These are phyloP conservation scores for Alternaria sp. DNA, from an alignment of 2,329 filamentous ascomycete species.

Conservation along the genomic window DNA sequence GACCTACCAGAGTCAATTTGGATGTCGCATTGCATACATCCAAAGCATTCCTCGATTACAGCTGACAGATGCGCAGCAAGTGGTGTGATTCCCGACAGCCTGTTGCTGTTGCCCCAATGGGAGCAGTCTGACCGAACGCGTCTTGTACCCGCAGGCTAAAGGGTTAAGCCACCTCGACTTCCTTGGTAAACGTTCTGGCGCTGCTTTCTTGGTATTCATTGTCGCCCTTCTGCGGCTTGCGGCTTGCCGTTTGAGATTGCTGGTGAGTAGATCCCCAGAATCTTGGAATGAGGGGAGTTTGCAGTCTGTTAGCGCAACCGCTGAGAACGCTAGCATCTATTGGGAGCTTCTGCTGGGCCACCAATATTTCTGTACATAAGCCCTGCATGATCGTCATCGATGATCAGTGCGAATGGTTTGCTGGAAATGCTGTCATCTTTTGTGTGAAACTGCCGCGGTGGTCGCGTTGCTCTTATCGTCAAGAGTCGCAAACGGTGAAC, in stretches of 20 bases:
- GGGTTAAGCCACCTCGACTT: constrained; percentile 3
- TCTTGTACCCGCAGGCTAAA: constrained; percentile 21
- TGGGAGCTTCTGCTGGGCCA: constrained; percentile 39
- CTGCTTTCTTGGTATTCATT: not conserved
- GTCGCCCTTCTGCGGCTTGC: not conserved
- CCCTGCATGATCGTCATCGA: constrained; percentile 43
- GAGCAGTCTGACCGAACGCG: not conserved
- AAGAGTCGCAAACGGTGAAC: constrained; percentile 13
- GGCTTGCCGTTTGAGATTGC: constrained; percentile 14
- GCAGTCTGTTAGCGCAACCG: constrained; percentile 8
- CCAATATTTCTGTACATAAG: constrained; percentile 48
- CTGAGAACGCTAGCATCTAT: constrained; percentile 17
- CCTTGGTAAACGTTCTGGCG: not conserved
- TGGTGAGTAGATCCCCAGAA: constrained; percentile 16
- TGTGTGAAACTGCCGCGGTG: constrained; percentile 15
- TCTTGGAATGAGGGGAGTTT: constrained; percentile 1
- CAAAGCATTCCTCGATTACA: constrained; percentile 3
- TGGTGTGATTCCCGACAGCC: constrained; percentile 3
- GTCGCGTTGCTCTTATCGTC: constrained; percentile 21
- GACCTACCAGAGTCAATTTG: constrained; percentile 1
- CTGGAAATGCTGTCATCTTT: constrained; percentile 32
- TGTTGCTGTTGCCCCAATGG: not conserved
- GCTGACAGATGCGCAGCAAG: constrained; percentile 15
- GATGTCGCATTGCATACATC: constrained; percentile 10
- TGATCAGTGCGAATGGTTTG: constrained; percentile 25